Percentiles rank a stretch among this genome's conserved stretches.
phyloP scores from a whole-genome alignment of 2,329 filamentous ascomycete genomes.

The Curvularia verruculosa region DNA sequence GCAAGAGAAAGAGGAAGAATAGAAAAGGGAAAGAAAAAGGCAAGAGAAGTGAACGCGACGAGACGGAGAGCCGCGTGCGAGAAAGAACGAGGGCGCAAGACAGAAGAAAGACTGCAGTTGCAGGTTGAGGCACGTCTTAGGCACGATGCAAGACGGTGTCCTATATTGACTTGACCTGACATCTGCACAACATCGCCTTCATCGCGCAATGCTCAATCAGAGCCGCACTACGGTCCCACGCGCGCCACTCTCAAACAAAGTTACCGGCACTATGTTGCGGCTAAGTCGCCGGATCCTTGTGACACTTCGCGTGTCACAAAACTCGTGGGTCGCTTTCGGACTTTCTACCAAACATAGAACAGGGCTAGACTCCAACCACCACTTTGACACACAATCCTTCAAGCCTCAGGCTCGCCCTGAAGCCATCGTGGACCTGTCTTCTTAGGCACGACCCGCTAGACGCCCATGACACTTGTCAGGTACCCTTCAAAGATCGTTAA shows the following conservation, averaged over 20 bases:
- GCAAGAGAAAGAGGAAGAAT: slow-evolving; percentile 12
- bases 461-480: slow-evolving; percentile 18
- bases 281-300: slow-evolving; percentile 36
- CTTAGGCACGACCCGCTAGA: slow-evolving; percentile 24
- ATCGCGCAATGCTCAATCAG: slow-evolving; percentile 29
- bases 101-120: slow-evolving; percentile 25
- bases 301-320: slow-evolving; percentile 43
- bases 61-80: slow-evolving; percentile 25
- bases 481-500: slow-evolving; percentile 15
- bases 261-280: slow-evolving; percentile 39
- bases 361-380: slow-evolving; percentile 30
- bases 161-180: slow-evolving; percentile 45
- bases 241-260: slow-evolving; percentile 46
- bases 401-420: slow-evolving; percentile 23
- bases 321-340: slow-evolving; percentile 38
- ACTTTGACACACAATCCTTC: slow-evolving; percentile 22
- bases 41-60: slow-evolving; percentile 25
- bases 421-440: slow-evolving; percentile 27
- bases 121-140: slow-evolving; percentile 30
- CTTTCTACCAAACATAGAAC: slow-evolving; percentile 33
- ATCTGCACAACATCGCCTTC: slow-evolving; percentile 33
- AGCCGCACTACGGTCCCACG: slow-evolving; percentile 39
- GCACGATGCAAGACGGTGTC: slow-evolving; percentile 39
- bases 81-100: slow-evolving; percentile 22
- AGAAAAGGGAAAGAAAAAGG: slow-evolving; percentile 22